Evolutionary conservation across 2,329 filamentous ascomycete genomes (phyloP), one percentile per base, ranked within the genome.

Genomic region (Scytalidium sp.): DNA sequence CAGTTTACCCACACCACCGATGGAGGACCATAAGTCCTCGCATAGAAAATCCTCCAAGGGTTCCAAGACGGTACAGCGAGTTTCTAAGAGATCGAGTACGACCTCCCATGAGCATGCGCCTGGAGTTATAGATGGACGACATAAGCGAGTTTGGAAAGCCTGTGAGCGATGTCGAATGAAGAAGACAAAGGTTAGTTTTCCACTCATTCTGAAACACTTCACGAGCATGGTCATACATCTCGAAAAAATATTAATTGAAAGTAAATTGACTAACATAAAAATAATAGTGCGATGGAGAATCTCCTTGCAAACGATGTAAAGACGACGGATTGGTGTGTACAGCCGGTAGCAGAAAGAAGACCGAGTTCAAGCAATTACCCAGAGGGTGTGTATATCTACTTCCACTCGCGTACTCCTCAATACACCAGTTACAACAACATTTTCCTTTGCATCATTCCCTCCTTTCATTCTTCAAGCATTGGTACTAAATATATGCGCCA

Each of bases 121-220:
- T 41, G 68, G 68, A 55, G 69, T 76, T 56, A 57, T 64, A 46
- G 80, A 84, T 56, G 76, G 75, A 43, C 73, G 81, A 54, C 80
- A 84, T 61, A 85, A 84, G 70, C 72, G 82, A 56, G 81, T 84
- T 48, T 84, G 81, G 81, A 85, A 85, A 64, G 82, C 82, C 17
- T 85, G 82, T 56, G 81, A 85, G 67, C 71, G 82, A 56, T 85
- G 81, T 71, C 72, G 81, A 56, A 84, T 84, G 80, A 85, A 85
- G 74, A 85, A 85, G 72, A 85, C 82, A 47, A 85, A 85, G 80
- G 81, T 82, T 56, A 22, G 7, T 27, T 7, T 27, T 15, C 32
- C 5, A 10, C 32, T 10, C 5, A 50, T 19, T 25, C 43, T 19
- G 25, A 54, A 40, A 41, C 44, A 27, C 15, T 17, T 7, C 9